Percentiles rank a stretch among this genome's conserved stretches.
phyloP scores from a whole-genome alignment of 2,329 filamentous ascomycete species.

The Triangularia setosa region DNA sequence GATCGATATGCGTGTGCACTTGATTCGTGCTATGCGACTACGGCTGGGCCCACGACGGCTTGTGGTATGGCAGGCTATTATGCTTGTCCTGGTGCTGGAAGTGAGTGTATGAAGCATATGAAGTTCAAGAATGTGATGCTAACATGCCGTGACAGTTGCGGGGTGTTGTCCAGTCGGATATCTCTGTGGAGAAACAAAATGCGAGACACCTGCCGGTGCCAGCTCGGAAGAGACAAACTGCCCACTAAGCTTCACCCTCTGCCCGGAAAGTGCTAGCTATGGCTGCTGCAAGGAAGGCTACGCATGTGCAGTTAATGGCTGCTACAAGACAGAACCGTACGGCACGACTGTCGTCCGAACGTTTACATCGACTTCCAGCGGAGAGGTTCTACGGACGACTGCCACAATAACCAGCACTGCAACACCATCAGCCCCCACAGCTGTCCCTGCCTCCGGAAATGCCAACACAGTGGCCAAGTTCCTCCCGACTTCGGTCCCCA shows the following conservation, averaged over 20 bases:
- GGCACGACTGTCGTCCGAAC: slow-evolving; percentile 44
- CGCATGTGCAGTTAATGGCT: slow-evolving; percentile 44
- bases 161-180: slow-evolving; percentile 45
- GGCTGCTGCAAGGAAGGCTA: slow-evolving; percentile 51
- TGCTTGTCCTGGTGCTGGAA: slow-evolving; percentile 15
- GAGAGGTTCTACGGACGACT: slow-evolving; percentile 38
- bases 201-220: slow-evolving; percentile 42
- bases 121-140: not conserved
- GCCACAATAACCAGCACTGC: slow-evolving; percentile 38
- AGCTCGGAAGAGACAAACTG: slow-evolving; percentile 39
- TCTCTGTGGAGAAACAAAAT: slow-evolving; percentile 38
- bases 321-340: slow-evolving; percentile 45
- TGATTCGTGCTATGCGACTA: slow-evolving; percentile 27
- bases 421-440: slow-evolving; percentile 35
- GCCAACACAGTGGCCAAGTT: slow-evolving; percentile 37
- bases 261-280: slow-evolving; percentile 46
- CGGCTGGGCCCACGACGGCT: slow-evolving; percentile 19
- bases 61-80: slow-evolving; percentile 19
- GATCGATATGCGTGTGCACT: slow-evolving; percentile 23
- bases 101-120: slow-evolving; percentile 13
- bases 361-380: slow-evolving; percentile 43
- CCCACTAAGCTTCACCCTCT: slow-evolving; percentile 42
- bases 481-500: slow-evolving; percentile 42
- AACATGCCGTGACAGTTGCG: not conserved
- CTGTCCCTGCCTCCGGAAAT: slow-evolving; percentile 25